Percentiles rank a stretch among this genome's conserved stretches.
Evolutionary conservation across 2,329 filamentous ascomycete species (phyloP).

Genomic region (Epichloe amarillans): DNA sequence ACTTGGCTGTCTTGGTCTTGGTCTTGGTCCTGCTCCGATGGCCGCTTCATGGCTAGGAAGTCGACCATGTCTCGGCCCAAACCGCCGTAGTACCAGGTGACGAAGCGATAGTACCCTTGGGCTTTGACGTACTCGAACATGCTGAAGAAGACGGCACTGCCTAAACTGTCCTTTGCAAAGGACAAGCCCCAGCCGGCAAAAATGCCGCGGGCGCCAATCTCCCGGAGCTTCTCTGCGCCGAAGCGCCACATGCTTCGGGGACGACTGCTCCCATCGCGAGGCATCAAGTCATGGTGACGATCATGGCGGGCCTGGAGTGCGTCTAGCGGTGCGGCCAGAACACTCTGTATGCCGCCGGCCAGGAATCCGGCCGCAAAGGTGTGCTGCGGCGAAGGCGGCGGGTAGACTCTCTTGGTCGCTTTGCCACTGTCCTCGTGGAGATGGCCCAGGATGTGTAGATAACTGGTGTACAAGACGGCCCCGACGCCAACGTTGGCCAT

Average conservation of each 20-base stretch:
- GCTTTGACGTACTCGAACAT: constrained; percentile 66
- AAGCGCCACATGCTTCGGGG: constrained; percentile 62
- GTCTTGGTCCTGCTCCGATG: constrained; percentile 13
- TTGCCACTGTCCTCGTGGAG: constrained; percentile 51
- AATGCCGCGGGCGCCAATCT: constrained; percentile 58
- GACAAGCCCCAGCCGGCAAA: constrained; percentile 62
- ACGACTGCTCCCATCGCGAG: constrained; percentile 24
- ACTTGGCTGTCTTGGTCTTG: constrained; percentile 13
- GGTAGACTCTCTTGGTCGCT: constrained; percentile 50
- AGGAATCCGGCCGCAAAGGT: constrained; percentile 59
- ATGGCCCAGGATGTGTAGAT: constrained; percentile 53
- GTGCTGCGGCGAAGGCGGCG: constrained; percentile 47
- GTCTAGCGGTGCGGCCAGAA: constrained; percentile 62
- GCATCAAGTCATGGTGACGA: constrained; percentile 40
- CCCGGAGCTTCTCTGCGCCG: constrained; percentile 46
- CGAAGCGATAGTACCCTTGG: constrained; percentile 56
- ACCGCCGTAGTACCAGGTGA: constrained; percentile 56
- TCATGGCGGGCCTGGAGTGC: constrained; percentile 58
- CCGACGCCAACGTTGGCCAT: constrained; percentile 63
- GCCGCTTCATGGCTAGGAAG: constrained; percentile 33
- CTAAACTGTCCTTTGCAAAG: constrained; percentile 55
- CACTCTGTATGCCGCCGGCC: constrained; percentile 55
- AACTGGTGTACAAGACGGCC: constrained; percentile 62
- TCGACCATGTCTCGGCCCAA: constrained; percentile 39
- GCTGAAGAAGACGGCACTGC: constrained; percentile 59